phyloP scores from a whole-genome alignment of 176 grass and related monocot species.

The Tillandsia fasciculata region DNA sequence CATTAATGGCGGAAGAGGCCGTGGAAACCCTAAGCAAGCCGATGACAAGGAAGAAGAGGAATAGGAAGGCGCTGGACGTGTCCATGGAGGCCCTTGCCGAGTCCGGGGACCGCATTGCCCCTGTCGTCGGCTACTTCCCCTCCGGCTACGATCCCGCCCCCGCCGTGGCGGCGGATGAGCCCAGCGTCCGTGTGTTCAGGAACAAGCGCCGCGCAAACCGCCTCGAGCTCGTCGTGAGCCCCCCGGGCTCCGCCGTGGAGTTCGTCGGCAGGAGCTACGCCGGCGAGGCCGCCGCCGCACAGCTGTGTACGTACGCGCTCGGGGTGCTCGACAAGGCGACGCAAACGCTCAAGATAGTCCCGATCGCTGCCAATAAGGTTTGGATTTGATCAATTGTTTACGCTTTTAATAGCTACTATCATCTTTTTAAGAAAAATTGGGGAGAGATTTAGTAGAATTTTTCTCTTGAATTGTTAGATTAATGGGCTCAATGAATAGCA shows the following conservation, averaged over 20 bases:
- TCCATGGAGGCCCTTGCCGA: constrained; percentile 19
- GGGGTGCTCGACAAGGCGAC: constrained; percentile 78
- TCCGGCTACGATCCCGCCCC: constrained; percentile 54
- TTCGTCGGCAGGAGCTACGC: constrained; percentile 73
- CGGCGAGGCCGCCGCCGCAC: constrained; percentile 52
- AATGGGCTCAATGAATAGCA: background rate
- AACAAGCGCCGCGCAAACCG: constrained; percentile 30
- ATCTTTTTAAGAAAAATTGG: background rate
- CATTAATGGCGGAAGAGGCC: constrained; percentile 32
- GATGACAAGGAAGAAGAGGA: constrained; percentile 15
- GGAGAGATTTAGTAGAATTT: background rate
- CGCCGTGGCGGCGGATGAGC: background rate
- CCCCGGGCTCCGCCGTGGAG: constrained; percentile 28
- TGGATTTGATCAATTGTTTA: background rate
- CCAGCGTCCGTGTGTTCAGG: constrained; percentile 30
- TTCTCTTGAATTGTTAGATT: background rate
- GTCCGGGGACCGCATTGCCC: constrained; percentile 23
- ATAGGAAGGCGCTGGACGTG: constrained; percentile 25
- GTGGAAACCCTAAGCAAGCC: constrained; percentile 19
- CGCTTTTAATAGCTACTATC: background rate
- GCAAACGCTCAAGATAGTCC: constrained; percentile 63
- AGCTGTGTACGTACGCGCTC: constrained; percentile 60
- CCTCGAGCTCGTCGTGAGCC: constrained; percentile 56
- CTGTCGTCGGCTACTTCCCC: constrained; percentile 75
- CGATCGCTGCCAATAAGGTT: constrained; percentile 69